Evolutionary conservation across 179 eudicot genomes (phyloP), one percentile per base, ranked within the genome.

Genomic region (Sideroxylon spinosum): DNA sequence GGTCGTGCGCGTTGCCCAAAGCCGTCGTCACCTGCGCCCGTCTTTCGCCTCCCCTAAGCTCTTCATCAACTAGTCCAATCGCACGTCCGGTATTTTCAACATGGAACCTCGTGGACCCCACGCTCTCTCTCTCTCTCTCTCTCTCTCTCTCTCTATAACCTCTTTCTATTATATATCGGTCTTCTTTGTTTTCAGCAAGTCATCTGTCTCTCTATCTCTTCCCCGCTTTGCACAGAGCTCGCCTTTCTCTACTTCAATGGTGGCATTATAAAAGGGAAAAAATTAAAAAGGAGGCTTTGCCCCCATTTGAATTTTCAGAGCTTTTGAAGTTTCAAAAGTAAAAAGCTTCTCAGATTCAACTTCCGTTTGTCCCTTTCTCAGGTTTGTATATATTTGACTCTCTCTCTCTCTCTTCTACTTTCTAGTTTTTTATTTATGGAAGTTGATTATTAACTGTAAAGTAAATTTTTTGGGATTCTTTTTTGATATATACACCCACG

Each of bases 331-430:
- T 37, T 44, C 20, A 12, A 37, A 46, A 71, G 61, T 55, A 44
- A 61, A 60, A 37, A 60, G 76, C 67, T 74, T 2, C 68, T 75
- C 68, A 12, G 68, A 75, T 75, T 75, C 77, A 22, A 13, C n/a
- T 32, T 71, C 60, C 5, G 55, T 17, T 63, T 62, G 78, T 62
- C 78, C 78, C 78, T 63, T 75, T 75, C 68, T 37, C 78, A 75
- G 69, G 59, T 74, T 37, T 26, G 23, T 6, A 52, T 6, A 20
- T 63, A 17, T 53, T 25, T 52, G 10, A 48, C 5, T n/a, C 55
- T 12, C 29, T 52, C n/a, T 48, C 16, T 48, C 19, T 49, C 9
- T 53, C 57, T 37, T 82, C 71, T 80, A 49, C 11, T 28, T 65
- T 26, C 44, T 65, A 56, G 71, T 23, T 23, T 29, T 57, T 50